Conservation (phyloP, 768 basidiomycete genomes). For the Collybia sordida region DNA sequence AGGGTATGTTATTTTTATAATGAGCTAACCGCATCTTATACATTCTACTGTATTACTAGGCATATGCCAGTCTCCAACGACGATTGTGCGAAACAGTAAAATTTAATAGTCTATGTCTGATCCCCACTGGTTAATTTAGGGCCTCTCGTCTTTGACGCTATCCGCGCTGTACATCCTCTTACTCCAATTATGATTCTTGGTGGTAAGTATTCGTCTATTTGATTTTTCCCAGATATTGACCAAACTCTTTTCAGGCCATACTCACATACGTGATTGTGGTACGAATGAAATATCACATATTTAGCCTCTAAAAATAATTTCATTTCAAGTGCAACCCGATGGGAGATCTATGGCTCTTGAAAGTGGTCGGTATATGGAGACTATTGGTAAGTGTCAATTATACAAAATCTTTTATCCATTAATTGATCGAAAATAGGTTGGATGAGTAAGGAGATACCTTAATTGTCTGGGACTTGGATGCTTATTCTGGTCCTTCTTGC, state of each 20-base stretch:
- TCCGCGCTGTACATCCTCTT: slow-evolving; percentile 69
- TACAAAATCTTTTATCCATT: background rate
- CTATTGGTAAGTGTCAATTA: slow-evolving; percentile 60
- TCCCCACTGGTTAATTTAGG: slow-evolving; percentile 37
- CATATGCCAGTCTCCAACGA: slow-evolving; percentile 82
- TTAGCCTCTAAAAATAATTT: background rate
- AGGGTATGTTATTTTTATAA: slow-evolving; percentile 41
- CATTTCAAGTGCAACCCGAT: slow-evolving; percentile 57
- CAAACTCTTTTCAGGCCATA: slow-evolving; percentile 46
- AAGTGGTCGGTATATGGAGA: slow-evolving; percentile 92
- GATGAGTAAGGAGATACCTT: slow-evolving; percentile 48
- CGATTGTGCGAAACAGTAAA: slow-evolving; percentile 46
- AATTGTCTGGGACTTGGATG: background rate
- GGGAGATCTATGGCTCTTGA: slow-evolving; percentile 77
- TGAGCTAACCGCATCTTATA: background rate
- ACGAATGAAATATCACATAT: slow-evolving; percentile 22
- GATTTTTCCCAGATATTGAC: background rate
- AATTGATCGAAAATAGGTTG: slow-evolving; percentile 38
- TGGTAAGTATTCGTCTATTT: slow-evolving; percentile 30
- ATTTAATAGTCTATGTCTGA: background rate
- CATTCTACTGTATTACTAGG: slow-evolving; percentile 29
- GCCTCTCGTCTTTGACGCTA: slow-evolving; percentile 69
- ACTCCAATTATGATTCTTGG: slow-evolving; percentile 86
- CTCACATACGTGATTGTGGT: slow-evolving; percentile 80
- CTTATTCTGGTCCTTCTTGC: background rate